Evolutionary conservation across 225 moss, liverwort and hornwort species (phyloP).

Genomic region (Pseudoscleropodium purum): DNA sequence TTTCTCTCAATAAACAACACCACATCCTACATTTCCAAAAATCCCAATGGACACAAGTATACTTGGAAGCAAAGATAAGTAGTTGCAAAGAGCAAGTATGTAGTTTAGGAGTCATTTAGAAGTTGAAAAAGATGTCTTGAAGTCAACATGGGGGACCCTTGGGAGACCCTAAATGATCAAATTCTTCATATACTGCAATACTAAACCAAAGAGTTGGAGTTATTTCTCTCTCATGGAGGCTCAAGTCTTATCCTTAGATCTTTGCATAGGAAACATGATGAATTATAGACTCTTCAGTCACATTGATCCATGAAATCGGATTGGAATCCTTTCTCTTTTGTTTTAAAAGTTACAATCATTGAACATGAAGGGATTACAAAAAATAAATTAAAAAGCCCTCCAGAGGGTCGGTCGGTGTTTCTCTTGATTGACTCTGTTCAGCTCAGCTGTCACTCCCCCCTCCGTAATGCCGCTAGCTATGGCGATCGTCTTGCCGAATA

Average conservation of each 20-base stretch:
- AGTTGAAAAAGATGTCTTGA: rapidly evolving
- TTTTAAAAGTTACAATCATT: background rate
- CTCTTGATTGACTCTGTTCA: too few species aligned
- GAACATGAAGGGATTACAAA: background rate
- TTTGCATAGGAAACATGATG: background rate
- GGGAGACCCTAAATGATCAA: rapidly evolving
- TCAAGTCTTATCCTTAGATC: rapidly evolving
- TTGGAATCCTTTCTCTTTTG: background rate
- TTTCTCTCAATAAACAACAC: rapidly evolving
- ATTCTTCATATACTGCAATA: rapidly evolving
- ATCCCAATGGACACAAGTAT: rapidly evolving
- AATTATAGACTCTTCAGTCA: background rate
- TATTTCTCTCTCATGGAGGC: rapidly evolving
- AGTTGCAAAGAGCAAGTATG: background rate
- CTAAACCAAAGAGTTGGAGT: too few species aligned
- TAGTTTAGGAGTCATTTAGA: rapidly evolving
- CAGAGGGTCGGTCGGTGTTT: background rate
- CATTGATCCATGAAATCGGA: background rate
- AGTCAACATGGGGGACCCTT: rapidly evolving
- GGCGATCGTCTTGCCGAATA: background rate
- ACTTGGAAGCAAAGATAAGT: background rate
- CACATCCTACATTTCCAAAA: background rate
- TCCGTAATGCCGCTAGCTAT: background rate
- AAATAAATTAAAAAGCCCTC: too few species aligned
- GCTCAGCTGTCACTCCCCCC: background rate